Evolutionary conservation across 2,329 filamentous ascomycete genomes (phyloP), one percentile per base, ranked within the genome.

Genomic region (Trichoderma sp.): DNA sequence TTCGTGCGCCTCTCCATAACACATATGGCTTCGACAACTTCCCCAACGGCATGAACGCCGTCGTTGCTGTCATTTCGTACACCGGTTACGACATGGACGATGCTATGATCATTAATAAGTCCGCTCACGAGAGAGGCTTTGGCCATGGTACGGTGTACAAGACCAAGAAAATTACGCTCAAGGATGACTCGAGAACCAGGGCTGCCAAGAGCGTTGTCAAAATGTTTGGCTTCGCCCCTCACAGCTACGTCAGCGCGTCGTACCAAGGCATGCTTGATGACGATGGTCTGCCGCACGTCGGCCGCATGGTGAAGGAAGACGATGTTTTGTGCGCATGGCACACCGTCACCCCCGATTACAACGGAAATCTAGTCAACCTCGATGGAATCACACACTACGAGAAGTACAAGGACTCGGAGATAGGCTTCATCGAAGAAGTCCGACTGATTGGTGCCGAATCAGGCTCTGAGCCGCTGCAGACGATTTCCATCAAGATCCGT

Each of bases 21-120:
- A 90, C 92, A 22, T 99, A 99, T 76, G 95, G 94, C 22, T 89
- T 98, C 69, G 95, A 99, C 82, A 98, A 98, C 80, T 99, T 97
- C 79, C 95, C 95, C 65, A 97, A 98, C 77, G 95, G 95, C 32
- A 94, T 89, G 75, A 99, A 99, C 75, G 93, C 93, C 9, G 89
- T 98, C 45, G 95, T 99, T 68, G 95, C 95, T 68, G 96, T 99
- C 78, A 97, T 99, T 71, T 97, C 94, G 0, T 99, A 99, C 79
- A 98, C 94, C 2, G 95, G 94, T 61, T 99, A 98, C 81, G 95
- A 99, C 85, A 99, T 99, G 95, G 95, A 99, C 84, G 95, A 99
- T 81, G 95, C 95, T 77, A 98, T 98, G 94, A 98, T 99, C 77
- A 85, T 99, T 77, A 98, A 98, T 84, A 98, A 98, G 79, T 97